phyloP scores from a whole-genome alignment of 1,139 yeast species.

The Eremothecium gossypii region DNA sequence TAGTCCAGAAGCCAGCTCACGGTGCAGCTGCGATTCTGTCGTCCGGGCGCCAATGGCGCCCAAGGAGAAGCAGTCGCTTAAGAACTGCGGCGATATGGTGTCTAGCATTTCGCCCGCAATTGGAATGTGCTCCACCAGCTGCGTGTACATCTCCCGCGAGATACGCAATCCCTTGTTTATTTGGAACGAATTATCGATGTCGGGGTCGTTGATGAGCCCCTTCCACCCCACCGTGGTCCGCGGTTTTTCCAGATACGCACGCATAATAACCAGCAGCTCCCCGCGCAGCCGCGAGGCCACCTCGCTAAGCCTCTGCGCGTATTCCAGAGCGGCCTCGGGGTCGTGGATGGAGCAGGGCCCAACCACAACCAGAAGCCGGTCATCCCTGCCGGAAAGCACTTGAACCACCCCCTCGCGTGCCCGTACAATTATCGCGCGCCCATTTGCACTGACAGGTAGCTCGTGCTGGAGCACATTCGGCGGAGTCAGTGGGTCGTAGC shows the following conservation, averaged over 20 bases:
- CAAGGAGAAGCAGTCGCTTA: slow-evolving; percentile 79
- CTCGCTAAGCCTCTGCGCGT: slow-evolving; percentile 56
- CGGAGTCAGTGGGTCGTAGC: slow-evolving; percentile 91
- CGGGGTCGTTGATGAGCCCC: slow-evolving; percentile 95
- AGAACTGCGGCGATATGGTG: slow-evolving; percentile 90
- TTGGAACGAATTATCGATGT: slow-evolving; percentile 85
- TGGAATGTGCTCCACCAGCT: slow-evolving; percentile 73
- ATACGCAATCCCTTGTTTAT: slow-evolving; percentile 90
- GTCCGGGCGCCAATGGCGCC: slow-evolving; percentile 99
- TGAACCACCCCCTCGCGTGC: slow-evolving; percentile 74
- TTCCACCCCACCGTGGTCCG: slow-evolving; percentile 99
- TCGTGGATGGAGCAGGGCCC: slow-evolving; percentile 98
- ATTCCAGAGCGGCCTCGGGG: slow-evolving; percentile 84
- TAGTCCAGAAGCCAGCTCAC: slow-evolving; percentile 90
- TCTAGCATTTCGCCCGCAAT: slow-evolving; percentile 98
- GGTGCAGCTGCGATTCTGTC: slow-evolving; percentile 91
- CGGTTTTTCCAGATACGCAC: slow-evolving; percentile 96
- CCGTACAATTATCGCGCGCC: slow-evolving; percentile 51
- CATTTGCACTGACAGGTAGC: slow-evolving; percentile 55
- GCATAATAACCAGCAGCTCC: slow-evolving; percentile 83
- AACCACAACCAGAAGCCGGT: slow-evolving; percentile 69
- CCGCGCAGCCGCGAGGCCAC: slow-evolving; percentile 56
- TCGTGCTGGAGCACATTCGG: slow-evolving; percentile 93
- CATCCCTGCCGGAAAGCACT: slow-evolving; percentile 67
- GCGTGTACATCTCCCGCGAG: slow-evolving; percentile 77